Base-by-base conservation (phyloP, 371 early-diverging fungal species). In the Apophysomyces variabilis region DNA sequence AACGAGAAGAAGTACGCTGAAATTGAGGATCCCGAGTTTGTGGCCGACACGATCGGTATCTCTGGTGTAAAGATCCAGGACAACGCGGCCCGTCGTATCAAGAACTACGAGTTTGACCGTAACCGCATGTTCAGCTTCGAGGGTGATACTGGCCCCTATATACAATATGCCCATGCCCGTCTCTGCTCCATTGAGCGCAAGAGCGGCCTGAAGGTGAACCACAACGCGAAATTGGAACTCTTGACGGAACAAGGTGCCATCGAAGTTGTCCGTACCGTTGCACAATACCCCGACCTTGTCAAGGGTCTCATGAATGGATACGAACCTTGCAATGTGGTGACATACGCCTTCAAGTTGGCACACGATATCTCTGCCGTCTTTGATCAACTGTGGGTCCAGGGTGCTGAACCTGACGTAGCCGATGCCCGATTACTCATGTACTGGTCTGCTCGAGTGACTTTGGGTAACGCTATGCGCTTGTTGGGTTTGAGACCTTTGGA, bases 101-200 rank as follows among this genome's bases (percentile, higher is more conserved):
- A 96, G 85, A 98, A 99, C 86, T 99, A 99, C 74, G 92, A 91
- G 54, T 99, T 99, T 77, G 89, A 97, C 79, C 95, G 95, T 92
- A 86, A 87, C 65, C 92, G 97, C 66, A 97, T 99, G 93, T 92
- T 96, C 76, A 88, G 92, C 64, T 98, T 97, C 73, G 98, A 98
- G 79, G 99, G 99, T 61, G 98, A 98, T 77, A 99, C 99, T 58
- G 99, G 99, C 14, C 99, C 99, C 47, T 99, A 99, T 82, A 87
- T 99, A 18, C 99, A 99, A 86, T 99, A 93, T 75, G 95, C 99
- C 41, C 96, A 98, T 80, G 93, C 98, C 45, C 96, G 99, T 76
- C 85, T 98, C 38, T 92, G 93, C 82, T 97, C 98, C 61, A 91
- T 99, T 58, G 94, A 95, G 81, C 96, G 98, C 74, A 91, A 87